These are phyloP conservation scores for Rugonectria rugulosa DNA, from an alignment of 2,329 filamentous ascomycete species.

Conservation along the genomic window DNA sequence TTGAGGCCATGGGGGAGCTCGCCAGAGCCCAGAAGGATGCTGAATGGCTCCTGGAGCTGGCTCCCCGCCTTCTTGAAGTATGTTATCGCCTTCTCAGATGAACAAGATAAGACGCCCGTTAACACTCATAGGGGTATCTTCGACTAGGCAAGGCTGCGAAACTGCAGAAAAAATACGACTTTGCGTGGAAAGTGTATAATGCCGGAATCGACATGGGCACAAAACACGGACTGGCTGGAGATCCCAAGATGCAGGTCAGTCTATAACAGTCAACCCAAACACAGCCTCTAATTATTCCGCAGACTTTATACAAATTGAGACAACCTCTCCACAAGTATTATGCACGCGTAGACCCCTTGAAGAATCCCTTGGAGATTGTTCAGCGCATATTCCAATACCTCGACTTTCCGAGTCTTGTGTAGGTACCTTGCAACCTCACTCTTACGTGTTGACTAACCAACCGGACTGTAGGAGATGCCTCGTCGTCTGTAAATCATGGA, in stretches of 20 bases:
- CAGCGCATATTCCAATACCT: conserved; percentile 46
- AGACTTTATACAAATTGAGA: conserved; percentile 47
- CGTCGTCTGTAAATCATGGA: conserved; percentile 45
- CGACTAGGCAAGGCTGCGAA: conserved; percentile 50
- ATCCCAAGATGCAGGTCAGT: conserved; percentile 46
- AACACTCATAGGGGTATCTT: conserved; percentile 48
- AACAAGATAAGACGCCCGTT: background rate
- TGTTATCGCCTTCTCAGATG: conserved; percentile 3
- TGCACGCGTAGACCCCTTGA: conserved; percentile 45
- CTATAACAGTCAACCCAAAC: no score
- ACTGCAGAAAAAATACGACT: conserved; percentile 46
- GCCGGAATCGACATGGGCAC: conserved; percentile 47
- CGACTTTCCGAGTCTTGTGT: conserved; percentile 44
- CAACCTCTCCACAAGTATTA: conserved; percentile 45
- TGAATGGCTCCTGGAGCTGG: conserved; percentile 53
- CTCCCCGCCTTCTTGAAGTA: conserved; percentile 51
- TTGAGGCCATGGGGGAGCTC: conserved; percentile 48
- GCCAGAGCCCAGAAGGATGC: conserved; percentile 49
- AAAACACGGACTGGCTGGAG: conserved; percentile 35
- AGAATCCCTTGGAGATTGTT: conserved; percentile 47
- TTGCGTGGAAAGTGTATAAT: conserved; percentile 51
- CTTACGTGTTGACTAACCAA: background rate
- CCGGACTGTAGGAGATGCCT: conserved; percentile 38
- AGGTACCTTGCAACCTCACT: conserved; percentile 5
- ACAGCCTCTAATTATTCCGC: conserved; percentile 1